These are phyloP conservation scores for Claviceps purpurea DNA, from an alignment of 2,329 filamentous ascomycete genomes.

Conservation along the genomic window DNA sequence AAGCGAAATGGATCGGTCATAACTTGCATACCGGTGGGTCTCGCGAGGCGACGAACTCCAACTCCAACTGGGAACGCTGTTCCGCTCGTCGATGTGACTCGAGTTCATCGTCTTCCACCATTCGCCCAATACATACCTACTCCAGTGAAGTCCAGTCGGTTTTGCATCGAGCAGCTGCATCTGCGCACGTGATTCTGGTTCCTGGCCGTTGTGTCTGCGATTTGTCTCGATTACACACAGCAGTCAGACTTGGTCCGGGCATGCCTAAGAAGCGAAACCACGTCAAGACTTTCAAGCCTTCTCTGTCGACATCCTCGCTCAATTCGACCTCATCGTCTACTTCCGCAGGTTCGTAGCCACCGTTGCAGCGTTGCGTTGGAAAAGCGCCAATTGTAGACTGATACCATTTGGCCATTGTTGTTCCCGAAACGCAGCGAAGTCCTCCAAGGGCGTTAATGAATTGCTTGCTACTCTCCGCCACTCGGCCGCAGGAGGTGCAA, in stretches of 20 bases:
- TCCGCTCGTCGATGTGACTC: neutral
- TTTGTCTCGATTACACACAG: neutral
- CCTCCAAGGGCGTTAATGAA: constrained; percentile 40
- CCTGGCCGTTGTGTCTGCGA: neutral
- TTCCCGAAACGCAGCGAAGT: constrained; percentile 14
- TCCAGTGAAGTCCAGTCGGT: neutral
- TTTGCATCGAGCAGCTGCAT: neutral
- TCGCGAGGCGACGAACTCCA: neutral
- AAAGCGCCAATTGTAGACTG: neutral
- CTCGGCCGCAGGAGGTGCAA: constrained; percentile 19
- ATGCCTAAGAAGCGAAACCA: constrained; percentile 54
- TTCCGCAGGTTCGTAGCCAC: neutral
- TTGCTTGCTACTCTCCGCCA: constrained; percentile 44
- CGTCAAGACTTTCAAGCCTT: constrained; percentile 43
- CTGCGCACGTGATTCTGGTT: neutral
- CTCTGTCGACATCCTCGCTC: constrained; percentile 35
- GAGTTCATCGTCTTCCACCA: neutral
- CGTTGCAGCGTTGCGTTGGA: neutral
- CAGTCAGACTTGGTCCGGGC: constrained; percentile 12
- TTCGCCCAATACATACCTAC: neutral
- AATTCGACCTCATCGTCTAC: constrained; percentile 10
- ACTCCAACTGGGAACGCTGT: neutral
- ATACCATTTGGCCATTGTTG: neutral
- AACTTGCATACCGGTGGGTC: neutral
- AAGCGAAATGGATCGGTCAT: neutral